phyloP scores from a whole-genome alignment of 192 early-diverging fungal genomes.

The Coemansia sp. region DNA sequence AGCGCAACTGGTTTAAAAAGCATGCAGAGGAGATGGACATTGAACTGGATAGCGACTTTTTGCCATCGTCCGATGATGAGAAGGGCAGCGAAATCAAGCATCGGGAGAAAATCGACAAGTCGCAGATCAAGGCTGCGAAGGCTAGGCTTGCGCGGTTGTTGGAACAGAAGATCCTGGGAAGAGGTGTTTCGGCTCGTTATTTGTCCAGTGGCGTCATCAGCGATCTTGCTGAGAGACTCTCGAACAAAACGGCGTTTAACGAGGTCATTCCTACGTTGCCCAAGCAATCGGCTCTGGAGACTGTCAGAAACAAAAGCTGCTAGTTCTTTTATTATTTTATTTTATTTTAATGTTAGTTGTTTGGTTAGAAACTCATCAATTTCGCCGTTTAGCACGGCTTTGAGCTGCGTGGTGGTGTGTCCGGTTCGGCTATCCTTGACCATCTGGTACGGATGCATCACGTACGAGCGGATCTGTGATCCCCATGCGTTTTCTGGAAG shows the following conservation, averaged over 20 bases:
- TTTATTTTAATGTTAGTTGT: not conserved
- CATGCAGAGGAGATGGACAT: slow-evolving; percentile 80
- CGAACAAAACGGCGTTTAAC: slow-evolving; percentile 37
- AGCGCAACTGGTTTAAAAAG: slow-evolving; percentile 77
- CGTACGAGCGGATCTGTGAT: slow-evolving; percentile 62
- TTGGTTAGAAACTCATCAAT: slow-evolving; percentile 32
- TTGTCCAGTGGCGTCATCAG: slow-evolving; percentile 65
- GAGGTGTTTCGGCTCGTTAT: slow-evolving; percentile 60
- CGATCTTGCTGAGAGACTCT: slow-evolving; percentile 65
- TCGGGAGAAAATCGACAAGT: slow-evolving; percentile 23
- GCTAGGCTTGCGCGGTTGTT: slow-evolving; percentile 29
- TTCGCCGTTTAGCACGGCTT: slow-evolving; percentile 59
- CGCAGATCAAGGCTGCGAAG: slow-evolving; percentile 33
- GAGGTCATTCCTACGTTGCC: slow-evolving; percentile 27
- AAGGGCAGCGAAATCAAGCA: slow-evolving; percentile 19
- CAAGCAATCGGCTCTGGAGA: slow-evolving; percentile 45
- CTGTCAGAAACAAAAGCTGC: slow-evolving; percentile 18
- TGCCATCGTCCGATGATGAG: slow-evolving; percentile 48
- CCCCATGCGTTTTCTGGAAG: slow-evolving; percentile 60
- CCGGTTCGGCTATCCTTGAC: slow-evolving; percentile 63
- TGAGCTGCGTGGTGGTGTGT: slow-evolving; percentile 48
- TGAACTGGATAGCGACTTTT: slow-evolving; percentile 73
- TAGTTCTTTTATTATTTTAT: not conserved
- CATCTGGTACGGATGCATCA: slow-evolving; percentile 65
- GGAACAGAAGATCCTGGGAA: slow-evolving; percentile 32